phyloP scores from a whole-genome alignment of 306 rosid genomes.

The Medicago lupulina region DNA sequence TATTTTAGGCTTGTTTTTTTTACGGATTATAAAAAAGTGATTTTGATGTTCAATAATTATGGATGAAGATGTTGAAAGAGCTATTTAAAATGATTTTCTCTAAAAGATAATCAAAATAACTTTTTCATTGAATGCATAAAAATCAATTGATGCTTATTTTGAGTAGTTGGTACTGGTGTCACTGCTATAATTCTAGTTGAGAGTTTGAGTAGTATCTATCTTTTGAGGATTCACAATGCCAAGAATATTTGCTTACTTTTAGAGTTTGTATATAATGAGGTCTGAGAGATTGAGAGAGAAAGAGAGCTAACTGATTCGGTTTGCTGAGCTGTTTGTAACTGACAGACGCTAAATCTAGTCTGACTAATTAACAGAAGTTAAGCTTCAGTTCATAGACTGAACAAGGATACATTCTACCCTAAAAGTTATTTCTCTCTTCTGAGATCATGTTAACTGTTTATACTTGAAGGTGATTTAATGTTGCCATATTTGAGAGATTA shows the following conservation, averaged over 20 bases:
- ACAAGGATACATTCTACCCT: background rate
- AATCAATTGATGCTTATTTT: constrained; percentile 8
- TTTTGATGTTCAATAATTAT: no score
- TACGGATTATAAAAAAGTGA: no score
- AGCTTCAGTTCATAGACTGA: background rate
- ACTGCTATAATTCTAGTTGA: constrained; percentile 6
- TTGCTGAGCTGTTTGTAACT: background rate
- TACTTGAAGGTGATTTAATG: constrained; percentile 19
- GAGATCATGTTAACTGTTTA: constrained; percentile 7
- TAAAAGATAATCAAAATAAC: no score
- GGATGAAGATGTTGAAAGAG: no score
- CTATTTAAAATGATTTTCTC: no score
- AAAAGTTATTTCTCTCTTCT: background rate
- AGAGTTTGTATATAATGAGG: background rate
- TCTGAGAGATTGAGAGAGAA: background rate
- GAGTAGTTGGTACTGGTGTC: constrained; percentile 27
- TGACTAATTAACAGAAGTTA: background rate
- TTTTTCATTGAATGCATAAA: no score
- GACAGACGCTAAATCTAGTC: background rate
- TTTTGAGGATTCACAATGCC: constrained; percentile 20
- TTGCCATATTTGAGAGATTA: constrained; percentile 19
- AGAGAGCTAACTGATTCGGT: background rate
- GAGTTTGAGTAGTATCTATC: background rate
- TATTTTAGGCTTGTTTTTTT: background rate
- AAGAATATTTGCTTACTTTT: background rate